Conservation (phyloP, 768 basidiomycete genomes). For the Rhizopogon rudus region DNA sequence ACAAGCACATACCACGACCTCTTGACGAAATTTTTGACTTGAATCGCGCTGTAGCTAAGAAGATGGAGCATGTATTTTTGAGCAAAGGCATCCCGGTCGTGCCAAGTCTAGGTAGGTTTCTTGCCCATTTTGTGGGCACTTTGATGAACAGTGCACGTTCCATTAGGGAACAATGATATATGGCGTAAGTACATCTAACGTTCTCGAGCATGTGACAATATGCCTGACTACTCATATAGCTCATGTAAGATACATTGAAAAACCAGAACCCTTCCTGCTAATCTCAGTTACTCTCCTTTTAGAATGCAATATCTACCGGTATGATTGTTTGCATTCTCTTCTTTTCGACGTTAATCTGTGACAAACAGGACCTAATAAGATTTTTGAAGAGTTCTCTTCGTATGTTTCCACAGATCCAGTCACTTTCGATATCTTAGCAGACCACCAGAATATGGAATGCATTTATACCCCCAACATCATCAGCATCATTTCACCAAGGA, state of each 20-base stretch:
- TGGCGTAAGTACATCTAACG: conserved; percentile 58
- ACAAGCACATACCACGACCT: conserved; percentile 72
- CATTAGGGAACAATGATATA: conserved; percentile 82
- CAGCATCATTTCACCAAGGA: conserved; percentile 80
- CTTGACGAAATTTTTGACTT: conserved; percentile 70
- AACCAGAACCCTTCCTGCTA: conserved; percentile 1
- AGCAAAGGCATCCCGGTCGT: conserved; percentile 70
- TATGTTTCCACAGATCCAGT: conserved; percentile 28
- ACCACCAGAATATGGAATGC: conserved; percentile 64
- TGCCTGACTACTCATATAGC: conserved; percentile 32
- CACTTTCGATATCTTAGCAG: not conserved
- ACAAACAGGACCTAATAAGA: conserved; percentile 55
- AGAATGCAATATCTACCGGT: conserved; percentile 69
- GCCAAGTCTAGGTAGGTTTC: conserved; percentile 62
- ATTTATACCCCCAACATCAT: conserved; percentile 75
- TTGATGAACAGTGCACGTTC: not conserved
- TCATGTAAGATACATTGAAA: conserved; percentile 39
- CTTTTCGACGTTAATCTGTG: not conserved
- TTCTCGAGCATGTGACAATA: conserved; percentile 6
- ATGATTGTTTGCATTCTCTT: conserved; percentile 7
- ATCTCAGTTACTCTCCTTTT: conserved; percentile 6
- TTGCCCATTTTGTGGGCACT: not conserved
- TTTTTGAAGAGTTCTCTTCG: conserved; percentile 64
- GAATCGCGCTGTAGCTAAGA: conserved; percentile 61
- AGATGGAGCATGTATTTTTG: conserved; percentile 69